Evolutionary conservation across 2,329 filamentous ascomycete species (phyloP).

Genomic region (Ophiocordyceps sinensis): DNA sequence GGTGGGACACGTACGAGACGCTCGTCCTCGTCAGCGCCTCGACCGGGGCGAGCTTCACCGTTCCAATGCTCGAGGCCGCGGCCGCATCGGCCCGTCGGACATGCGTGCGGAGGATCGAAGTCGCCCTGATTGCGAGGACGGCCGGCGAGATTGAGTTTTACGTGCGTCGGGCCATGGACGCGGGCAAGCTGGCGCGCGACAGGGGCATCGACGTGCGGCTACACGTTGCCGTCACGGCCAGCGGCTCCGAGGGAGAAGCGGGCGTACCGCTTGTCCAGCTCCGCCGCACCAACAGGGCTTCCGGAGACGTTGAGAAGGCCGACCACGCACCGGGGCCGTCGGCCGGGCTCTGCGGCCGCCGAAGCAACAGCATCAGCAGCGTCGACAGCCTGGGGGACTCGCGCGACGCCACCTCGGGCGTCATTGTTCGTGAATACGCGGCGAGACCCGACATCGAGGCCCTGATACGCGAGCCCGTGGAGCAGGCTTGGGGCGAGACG

Average conservation of each 20-base stretch:
- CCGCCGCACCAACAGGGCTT: background rate
- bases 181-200: slow-evolving; percentile 22
- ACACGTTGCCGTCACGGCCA: slow-evolving; percentile 37
- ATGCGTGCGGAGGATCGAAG: slow-evolving; percentile 38
- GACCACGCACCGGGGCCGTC: background rate
- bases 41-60: slow-evolving; percentile 46
- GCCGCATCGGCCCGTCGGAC: slow-evolving; percentile 23
- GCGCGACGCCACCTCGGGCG: slow-evolving; percentile 4
- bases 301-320: background rate
- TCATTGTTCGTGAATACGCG: slow-evolving; percentile 28
- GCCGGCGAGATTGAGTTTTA: slow-evolving; percentile 42
- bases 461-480: slow-evolving; percentile 38
- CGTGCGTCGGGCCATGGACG: slow-evolving; percentile 30
- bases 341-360: background rate
- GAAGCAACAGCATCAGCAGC: background rate
- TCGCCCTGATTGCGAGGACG: slow-evolving; percentile 36
- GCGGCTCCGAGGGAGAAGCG: background rate
- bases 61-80: slow-evolving; percentile 43
- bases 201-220: slow-evolving; percentile 35
- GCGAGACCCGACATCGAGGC: slow-evolving; percentile 33
- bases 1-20: slow-evolving; percentile 44
- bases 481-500: slow-evolving; percentile 45
- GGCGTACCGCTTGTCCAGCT: slow-evolving; percentile 2
- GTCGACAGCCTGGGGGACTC: background rate
- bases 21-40: slow-evolving; percentile 46